Base-by-base conservation (phyloP, 768 basidiomycete species). In the Kwoniella europaea region DNA sequence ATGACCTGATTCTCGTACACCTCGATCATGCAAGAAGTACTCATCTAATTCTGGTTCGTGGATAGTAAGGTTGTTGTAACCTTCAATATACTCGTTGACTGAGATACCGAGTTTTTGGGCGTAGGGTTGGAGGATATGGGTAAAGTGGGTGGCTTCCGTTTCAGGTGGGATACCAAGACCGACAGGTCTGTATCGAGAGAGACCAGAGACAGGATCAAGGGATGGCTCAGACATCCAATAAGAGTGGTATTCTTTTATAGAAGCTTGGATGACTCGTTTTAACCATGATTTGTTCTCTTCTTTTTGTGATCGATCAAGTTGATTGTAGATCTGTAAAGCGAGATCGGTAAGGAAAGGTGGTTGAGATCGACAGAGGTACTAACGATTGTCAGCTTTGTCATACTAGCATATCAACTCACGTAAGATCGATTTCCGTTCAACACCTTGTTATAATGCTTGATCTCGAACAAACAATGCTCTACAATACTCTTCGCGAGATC, bases 311-410 rank as follows among this genome's bases (percentile, higher is more conserved):
- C 92, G 90, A 78, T 97, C 94, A 65, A 98, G 89, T 81, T 94
- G 94, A 80, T 95, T 95, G 86, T 92, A 98, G 82, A 98, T 96
- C 83, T 98, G 97, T 50, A 98, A 87, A 0, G 95, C 94, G 91
- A 99, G 94, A 83, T 99, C 96, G 56, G 96, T 98, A 58, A 98
- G 87, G 91, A 99, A 99, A 2, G 96, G 96, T 41, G 96, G 96
- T 82, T 99, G 96, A 13, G 94, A 92, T 72, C 96, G 91, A 83
- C 92, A 92, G 68, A 99, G 89, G 83, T 99, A 99, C 88, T 87
- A 77, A 12, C 18, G 1, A 12, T 12, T 20, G 53, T 74, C 56
- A 76, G 73, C 57, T 44, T 13, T 24, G 53, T 64, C 44, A 22
- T 15, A 64, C 9, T 9, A 16, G 54, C 2, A 43, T 4, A 13